Evolutionary conservation across 2,329 filamentous ascomycete species (phyloP), one percentile per base, ranked within the genome.

Genomic region (Pseudogymnoascus sp.): DNA sequence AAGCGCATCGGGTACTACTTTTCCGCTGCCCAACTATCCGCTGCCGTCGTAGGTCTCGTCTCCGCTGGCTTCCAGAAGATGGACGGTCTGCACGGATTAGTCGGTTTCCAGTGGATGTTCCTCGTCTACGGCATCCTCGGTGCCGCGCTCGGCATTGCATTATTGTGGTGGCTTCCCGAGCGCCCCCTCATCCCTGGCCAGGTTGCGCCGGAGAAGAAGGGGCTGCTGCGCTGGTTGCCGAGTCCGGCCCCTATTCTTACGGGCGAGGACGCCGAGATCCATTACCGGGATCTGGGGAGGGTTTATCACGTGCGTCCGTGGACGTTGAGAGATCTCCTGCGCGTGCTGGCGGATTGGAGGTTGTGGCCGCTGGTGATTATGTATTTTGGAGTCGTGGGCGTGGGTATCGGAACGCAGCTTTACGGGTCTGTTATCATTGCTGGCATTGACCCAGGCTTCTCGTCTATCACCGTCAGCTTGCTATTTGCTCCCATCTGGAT

Each of bases 301-400:
- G 90, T 94, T 0, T 96, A 96, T 71, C 86, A 91, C 68, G 78
- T 84, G 12, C 80, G 84, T 1, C 79, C 84, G 3, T 96, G 91
- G 91, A 86, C 78, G 1, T 66, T 89, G 64, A 83, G 77, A 60
- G 90, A 96, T 66, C 77, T 96, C 1, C 76, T 78, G 22, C 76
- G 78, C 22, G 89, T 95, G 1, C 75, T 96, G 30, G 78, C 89
- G 35, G 91, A 96, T 74, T 96, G 91, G 91, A 84, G 91, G 2
- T 79, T 96, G 16, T 96, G 90, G 88, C 91, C 91, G 1, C 74
- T 96, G 66, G 81, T 87, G 1, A 70, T 96, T 60, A 96, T 96
- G 91, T 96, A 96, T 75, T 96, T 96, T 75, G 91, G 91, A 18
- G 91, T 96, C 2, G 91, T 96, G 1, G 91, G 91, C 20, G 91